These are phyloP conservation scores for Solanum chiquidenum DNA, from an alignment of 257 asterid species.

Conservation along the genomic window DNA sequence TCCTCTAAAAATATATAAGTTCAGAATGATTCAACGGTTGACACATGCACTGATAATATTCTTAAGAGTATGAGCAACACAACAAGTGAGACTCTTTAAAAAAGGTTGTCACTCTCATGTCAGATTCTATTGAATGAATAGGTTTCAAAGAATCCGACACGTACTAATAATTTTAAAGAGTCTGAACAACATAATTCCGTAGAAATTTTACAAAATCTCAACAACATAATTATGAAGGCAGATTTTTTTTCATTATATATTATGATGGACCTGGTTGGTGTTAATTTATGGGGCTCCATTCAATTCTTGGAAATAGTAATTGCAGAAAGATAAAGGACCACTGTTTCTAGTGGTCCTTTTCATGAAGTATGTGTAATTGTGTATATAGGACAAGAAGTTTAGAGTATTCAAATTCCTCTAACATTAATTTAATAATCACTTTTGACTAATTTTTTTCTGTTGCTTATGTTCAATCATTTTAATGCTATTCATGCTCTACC, in stretches of 20 bases:
- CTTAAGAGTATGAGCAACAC: background rate
- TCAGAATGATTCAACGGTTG: background rate
- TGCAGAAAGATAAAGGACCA: constrained; percentile 12
- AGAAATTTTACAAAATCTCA: background rate
- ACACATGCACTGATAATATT: background rate
- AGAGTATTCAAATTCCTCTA: background rate
- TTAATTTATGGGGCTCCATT: constrained; percentile 1
- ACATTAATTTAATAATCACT: background rate
- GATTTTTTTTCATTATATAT: background rate
- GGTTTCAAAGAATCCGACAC: background rate
- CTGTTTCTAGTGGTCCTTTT: constrained; percentile 7
- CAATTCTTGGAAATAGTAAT: background rate
- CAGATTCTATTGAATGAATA: background rate
- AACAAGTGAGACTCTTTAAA: background rate
- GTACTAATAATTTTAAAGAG: background rate
- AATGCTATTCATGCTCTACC: background rate
- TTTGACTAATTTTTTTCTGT: background rate
- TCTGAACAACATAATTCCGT: background rate
- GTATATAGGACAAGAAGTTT: background rate
- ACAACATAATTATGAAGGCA: background rate
- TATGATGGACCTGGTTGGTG: constrained; percentile 12
- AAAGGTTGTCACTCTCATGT: background rate
- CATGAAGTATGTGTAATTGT: background rate
- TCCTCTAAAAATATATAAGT: background rate
- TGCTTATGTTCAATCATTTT: background rate